phyloP scores from a whole-genome alignment of 1,284 basidiomycete species.

The Apiotrichum brassicae region DNA sequence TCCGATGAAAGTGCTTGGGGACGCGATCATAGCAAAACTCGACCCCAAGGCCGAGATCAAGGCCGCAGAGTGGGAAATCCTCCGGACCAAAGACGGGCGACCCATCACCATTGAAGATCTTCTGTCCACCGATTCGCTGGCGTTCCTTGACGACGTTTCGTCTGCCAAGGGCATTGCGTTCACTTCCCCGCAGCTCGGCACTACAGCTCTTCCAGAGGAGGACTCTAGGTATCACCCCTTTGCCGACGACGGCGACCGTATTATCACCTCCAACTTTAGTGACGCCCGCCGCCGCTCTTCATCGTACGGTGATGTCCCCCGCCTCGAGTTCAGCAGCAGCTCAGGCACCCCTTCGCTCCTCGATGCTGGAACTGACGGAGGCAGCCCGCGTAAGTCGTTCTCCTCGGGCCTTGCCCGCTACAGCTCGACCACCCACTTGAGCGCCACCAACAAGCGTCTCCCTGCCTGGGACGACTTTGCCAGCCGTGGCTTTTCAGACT shows the following conservation, averaged over 20 bases:
- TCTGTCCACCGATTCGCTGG: constrained; percentile 16
- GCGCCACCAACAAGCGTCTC: not conserved
- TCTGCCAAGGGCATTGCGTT: constrained; percentile 8
- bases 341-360: not conserved
- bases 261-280: not conserved
- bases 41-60: constrained; percentile 7
- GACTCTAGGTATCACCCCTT: constrained; percentile 20
- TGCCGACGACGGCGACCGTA: constrained; percentile 2
- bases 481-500: constrained; percentile 20
- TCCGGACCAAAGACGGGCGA: constrained; percentile 3
- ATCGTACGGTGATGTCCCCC: constrained; percentile 16
- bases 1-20: constrained; percentile 11
- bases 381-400: not conserved
- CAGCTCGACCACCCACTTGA: constrained; percentile 6
- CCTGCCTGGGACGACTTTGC: constrained; percentile 22
- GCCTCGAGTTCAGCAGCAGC: not conserved
- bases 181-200: constrained; percentile 3
- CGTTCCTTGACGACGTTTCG: constrained; percentile 14
- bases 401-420: not conserved
- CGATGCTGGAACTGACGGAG: not conserved
- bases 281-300: constrained; percentile 17
- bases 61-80: constrained; percentile 1
- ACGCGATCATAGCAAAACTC: constrained; percentile 14
- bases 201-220: not conserved
- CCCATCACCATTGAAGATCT: constrained; percentile 14